These are phyloP conservation scores for Xylaria sp. DNA, from an alignment of 2,329 filamentous ascomycete species.

Conservation along the genomic window DNA sequence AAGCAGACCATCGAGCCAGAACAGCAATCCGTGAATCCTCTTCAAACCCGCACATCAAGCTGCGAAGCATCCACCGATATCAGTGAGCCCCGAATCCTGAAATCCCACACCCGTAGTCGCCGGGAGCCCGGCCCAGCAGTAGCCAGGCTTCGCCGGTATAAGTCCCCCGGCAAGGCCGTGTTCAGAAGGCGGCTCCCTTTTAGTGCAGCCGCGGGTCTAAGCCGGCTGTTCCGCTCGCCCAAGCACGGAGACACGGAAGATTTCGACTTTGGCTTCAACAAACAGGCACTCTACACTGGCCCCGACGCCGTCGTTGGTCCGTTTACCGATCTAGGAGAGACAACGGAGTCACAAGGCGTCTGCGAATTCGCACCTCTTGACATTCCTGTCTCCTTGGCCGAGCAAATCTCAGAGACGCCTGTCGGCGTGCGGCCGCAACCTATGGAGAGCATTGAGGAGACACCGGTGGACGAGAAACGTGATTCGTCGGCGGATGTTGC, in stretches of 20 bases:
- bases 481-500: background rate
- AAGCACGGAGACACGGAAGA: background rate
- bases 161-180: slow-evolving; percentile 20
- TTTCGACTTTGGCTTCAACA: slow-evolving; percentile 27
- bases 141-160: slow-evolving; percentile 28
- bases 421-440: background rate
- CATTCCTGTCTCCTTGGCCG: background rate
- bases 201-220: slow-evolving; percentile 11
- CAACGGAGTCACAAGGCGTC: background rate
- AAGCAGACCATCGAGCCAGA: background rate
- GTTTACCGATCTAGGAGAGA: slow-evolving; percentile 30
- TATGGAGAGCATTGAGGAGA: background rate
- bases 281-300: slow-evolving; percentile 28
- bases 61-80: background rate
- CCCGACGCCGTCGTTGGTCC: slow-evolving; percentile 32
- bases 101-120: background rate
- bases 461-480: background rate
- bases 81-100: background rate
- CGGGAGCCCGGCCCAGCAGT: slow-evolving; percentile 28
- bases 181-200: slow-evolving; percentile 13
- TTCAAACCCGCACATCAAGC: background rate
- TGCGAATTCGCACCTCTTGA: background rate
- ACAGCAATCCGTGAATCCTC: background rate
- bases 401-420: background rate
- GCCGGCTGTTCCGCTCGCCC: slow-evolving; percentile 24